phyloP scores from a whole-genome alignment of 441 rosid genomes.

The Populus trichocarpa region DNA sequence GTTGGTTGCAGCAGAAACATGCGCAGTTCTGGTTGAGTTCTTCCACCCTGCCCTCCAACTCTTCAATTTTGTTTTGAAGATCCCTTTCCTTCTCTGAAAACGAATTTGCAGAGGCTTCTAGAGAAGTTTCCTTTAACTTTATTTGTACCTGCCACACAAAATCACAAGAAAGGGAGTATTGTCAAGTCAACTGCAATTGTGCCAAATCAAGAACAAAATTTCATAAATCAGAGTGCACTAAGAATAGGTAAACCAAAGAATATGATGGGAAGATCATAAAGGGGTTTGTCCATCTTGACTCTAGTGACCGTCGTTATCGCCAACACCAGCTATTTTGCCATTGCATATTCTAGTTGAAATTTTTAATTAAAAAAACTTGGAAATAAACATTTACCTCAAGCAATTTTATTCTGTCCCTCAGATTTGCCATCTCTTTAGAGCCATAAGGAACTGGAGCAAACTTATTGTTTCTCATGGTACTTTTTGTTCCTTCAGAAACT shows the following conservation, averaged over 20 bases:
- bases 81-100: conserved; percentile 59
- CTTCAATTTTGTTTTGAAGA: conserved; percentile 52
- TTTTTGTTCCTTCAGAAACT: conserved; percentile 43
- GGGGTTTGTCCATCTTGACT: background rate
- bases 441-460: conserved; percentile 36
- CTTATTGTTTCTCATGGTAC: conserved; percentile 40
- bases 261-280: background rate
- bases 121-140: conserved; percentile 52
- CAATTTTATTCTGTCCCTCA: conserved; percentile 59
- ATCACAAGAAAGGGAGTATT: conserved; percentile 2
- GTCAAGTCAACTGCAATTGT: background rate
- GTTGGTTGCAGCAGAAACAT: conserved; percentile 14
- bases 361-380: background rate
- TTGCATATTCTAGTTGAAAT: conserved; percentile 1
- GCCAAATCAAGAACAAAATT: conserved; percentile 4
- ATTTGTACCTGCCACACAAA: conserved; percentile 51
- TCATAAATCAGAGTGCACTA: background rate
- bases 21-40: conserved; percentile 35
- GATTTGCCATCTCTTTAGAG: conserved; percentile 53
- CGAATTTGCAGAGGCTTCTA: conserved; percentile 48
- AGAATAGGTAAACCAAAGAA: background rate
- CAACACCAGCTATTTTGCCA: background rate
- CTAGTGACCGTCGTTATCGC: background rate
- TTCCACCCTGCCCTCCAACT: conserved; percentile 51
- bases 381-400: conserved; percentile 54